phyloP scores from a whole-genome alignment of 257 asterid species.

The Salvia hispanica region DNA sequence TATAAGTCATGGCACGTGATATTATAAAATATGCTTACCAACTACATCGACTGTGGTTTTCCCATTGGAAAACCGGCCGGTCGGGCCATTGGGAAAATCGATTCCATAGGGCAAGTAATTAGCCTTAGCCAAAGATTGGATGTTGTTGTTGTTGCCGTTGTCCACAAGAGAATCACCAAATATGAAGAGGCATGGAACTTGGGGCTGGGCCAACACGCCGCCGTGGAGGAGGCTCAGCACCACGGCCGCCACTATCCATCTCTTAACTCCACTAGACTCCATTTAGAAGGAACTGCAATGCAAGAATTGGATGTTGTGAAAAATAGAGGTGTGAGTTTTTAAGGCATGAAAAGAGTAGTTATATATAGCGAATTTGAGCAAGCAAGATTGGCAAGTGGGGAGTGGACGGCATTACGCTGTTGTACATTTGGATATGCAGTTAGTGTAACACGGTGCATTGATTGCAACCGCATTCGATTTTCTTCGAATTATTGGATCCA shows the following conservation, averaged over 20 bases:
- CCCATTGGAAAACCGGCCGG: slow-evolving; percentile 48
- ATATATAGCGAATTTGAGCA: slow-evolving; percentile 22
- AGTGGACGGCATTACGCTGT: slow-evolving; percentile 13
- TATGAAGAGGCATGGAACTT: slow-evolving; percentile 53
- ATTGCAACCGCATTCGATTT: slow-evolving; percentile 43
- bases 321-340: neutral
- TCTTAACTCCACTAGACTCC: slow-evolving; percentile 29
- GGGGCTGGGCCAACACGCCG: slow-evolving; percentile 38
- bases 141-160: slow-evolving; percentile 65
- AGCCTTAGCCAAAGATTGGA: slow-evolving; percentile 53
- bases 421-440: slow-evolving; percentile 27
- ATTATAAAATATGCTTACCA: neutral
- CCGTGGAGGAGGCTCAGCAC: neutral
- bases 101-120: slow-evolving; percentile 68
- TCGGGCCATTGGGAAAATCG: slow-evolving; percentile 58
- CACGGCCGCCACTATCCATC: slow-evolving; percentile 31
- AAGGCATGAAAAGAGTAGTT: slow-evolving; percentile 16
- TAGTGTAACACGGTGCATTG: slow-evolving; percentile 41
- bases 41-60: slow-evolving; percentile 3
- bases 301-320: too few relatives aligned
- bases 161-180: slow-evolving; percentile 72
- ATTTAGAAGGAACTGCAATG: neutral
- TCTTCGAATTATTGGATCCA: neutral
- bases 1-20: too few relatives aligned
- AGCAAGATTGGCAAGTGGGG: neutral